These are phyloP conservation scores for Inga oerstediana DNA, from an alignment of 306 rosid species.

Conservation along the genomic window DNA sequence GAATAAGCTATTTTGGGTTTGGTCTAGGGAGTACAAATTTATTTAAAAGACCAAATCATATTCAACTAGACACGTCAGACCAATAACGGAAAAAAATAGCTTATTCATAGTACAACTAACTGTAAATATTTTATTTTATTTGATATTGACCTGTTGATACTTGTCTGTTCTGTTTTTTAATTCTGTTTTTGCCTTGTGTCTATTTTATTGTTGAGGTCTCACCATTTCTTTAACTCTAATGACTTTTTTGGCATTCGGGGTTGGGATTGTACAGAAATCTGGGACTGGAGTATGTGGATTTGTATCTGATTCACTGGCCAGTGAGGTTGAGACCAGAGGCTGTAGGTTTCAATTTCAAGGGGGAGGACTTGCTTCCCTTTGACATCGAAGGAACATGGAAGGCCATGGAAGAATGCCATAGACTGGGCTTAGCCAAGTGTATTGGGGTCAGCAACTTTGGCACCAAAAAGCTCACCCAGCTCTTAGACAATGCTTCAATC, in stretches of 20 bases:
- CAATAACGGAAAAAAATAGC: not conserved
- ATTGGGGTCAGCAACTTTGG: conserved; percentile 52
- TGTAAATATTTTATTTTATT: not conserved
- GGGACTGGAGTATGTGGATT: conserved; percentile 42
- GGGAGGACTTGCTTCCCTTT: conserved; percentile 41
- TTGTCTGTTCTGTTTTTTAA: not conserved
- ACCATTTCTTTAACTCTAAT: not conserved
- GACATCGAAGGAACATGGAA: conserved; percentile 45
- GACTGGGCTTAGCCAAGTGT: conserved; percentile 43
- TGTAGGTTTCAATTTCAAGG: conserved; percentile 19
- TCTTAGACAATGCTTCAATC: not conserved
- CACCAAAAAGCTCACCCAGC: not conserved
- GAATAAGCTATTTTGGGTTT: not conserved
- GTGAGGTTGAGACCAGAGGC: conserved; percentile 37
- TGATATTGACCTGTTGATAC: not conserved
- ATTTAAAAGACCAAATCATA: not conserved
- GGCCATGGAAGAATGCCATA: conserved; percentile 46
- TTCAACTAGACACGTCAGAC: not conserved
- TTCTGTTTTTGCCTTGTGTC: not conserved
- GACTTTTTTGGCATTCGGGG: not conserved
- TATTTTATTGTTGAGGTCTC: not conserved
- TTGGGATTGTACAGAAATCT: conserved; percentile 35
- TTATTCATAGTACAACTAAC: not conserved
- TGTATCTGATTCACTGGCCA: conserved; percentile 47
- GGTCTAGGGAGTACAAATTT: not conserved